These are phyloP conservation scores for Cladochytrium replicatum DNA, from an alignment of 192 early-diverging fungal genomes.

Conservation along the genomic window DNA sequence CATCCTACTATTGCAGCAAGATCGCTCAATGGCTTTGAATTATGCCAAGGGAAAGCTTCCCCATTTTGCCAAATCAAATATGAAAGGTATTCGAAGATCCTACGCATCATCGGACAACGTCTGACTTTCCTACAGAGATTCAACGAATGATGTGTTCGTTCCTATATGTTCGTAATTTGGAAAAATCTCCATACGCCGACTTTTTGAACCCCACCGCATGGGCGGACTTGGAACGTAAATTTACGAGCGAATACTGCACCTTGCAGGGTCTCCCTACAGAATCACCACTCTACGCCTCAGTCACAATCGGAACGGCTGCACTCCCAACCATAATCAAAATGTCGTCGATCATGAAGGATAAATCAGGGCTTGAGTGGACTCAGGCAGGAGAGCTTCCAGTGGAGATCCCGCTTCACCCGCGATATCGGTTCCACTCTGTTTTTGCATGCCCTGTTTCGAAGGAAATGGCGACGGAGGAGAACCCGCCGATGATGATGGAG, in stretches of 20 bases:
- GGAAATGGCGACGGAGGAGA: conserved; percentile 83
- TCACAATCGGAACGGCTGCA: conserved; percentile 71
- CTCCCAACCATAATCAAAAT: conserved; percentile 90
- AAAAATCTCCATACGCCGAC: conserved; percentile 42
- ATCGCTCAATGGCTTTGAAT: conserved; percentile 47
- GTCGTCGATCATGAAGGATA: conserved; percentile 76
- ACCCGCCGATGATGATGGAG: conserved; percentile 96
- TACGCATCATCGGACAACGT: too few relatives aligned
- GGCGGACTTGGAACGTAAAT: conserved; percentile 51
- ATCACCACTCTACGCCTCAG: conserved; percentile 55
- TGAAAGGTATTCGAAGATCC: too few relatives aligned
- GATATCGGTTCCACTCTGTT: conserved; percentile 85
- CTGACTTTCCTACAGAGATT: conserved; percentile 33
- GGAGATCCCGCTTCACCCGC: conserved; percentile 78
- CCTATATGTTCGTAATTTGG: conserved; percentile 32
- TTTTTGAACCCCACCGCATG: conserved; percentile 42
- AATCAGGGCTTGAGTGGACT: conserved; percentile 77
- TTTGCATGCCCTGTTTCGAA: conserved; percentile 97
- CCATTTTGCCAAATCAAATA: conserved; percentile 49
- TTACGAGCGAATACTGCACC: conserved; percentile 71
- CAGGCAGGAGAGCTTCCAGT: conserved; percentile 84
- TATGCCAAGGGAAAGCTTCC: conserved; percentile 68
- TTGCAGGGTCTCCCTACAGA: conserved; percentile 61
- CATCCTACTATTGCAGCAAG: conserved; percentile 47
- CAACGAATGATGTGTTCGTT: conserved; percentile 41